Evolutionary conservation across 148 eudicot genomes (phyloP), one percentile per base, ranked within the genome.

Genomic region (Camellia japonica): DNA sequence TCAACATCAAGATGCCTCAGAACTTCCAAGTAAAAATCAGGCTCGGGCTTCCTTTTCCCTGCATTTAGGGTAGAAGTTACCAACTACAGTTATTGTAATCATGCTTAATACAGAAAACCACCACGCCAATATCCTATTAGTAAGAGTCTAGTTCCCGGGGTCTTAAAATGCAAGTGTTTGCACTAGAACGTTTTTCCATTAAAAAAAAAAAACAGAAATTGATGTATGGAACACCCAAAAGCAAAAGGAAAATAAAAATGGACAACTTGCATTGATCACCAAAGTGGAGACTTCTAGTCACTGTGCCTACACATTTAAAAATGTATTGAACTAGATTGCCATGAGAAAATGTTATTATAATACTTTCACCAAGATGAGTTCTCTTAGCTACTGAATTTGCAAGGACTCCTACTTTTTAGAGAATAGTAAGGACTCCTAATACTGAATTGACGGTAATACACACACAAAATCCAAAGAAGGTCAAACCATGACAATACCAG

Each of bases 31-130:
- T 94, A 94, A 78, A 90, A 88, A 47, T 81, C 89, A 71, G 89
- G 91, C 59, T 94, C 93, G 12, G 97, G 98, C 84, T 94, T 94
- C 81, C 91, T 88, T 88, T 91, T 93, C 67, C 98, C 98, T 94
- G 87, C 69, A 81, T 71, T 66, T 44, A 7, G 69, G 77, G 62
- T 18, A 85, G 63, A 72, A 69, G 42, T 44, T 23, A 51, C 52
- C 38, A 30, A 14, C 10, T 12, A 44, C n/a, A 46, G 16, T 12
- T 23, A 77, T 38, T 38, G 18, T 42, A 77, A 51, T 52, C 69
- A 47, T 56, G 62, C 44, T 16, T 12, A 64, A 38, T 56, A 52
- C 51, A 46, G 42, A 3, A 61, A 20, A 66, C 58, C 38, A 71
- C 43, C 6, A 30, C 43, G 44, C 38, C 16, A 19, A 52, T 23